phyloP scores from a whole-genome alignment of 139 green algal species.

The Chlamydomonas sp. region DNA sequence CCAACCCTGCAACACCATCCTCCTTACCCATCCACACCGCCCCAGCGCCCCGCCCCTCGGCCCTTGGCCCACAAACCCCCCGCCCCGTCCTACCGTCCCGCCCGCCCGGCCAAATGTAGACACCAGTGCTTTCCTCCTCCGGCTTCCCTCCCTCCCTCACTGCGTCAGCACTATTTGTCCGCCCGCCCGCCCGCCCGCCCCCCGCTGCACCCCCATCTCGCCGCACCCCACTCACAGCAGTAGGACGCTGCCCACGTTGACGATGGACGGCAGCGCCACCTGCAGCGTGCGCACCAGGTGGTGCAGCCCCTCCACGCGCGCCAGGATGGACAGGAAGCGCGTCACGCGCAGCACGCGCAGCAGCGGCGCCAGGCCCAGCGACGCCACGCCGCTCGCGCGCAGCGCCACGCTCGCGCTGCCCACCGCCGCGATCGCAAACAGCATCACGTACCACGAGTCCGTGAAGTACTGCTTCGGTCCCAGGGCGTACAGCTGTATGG shows the following conservation, averaged over 20 bases:
- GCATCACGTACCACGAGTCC: conserved; percentile 56
- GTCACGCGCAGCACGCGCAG: conserved; percentile 74
- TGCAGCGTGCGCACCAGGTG: conserved; percentile 76
- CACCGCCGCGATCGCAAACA: neutral
- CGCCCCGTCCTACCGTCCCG: too few relatives aligned
- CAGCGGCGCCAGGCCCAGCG: conserved; percentile 63
- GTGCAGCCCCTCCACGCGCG: neutral
- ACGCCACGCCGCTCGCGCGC: conserved; percentile 34
- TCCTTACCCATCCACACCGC: too few relatives aligned
- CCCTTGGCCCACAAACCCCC: too few relatives aligned
- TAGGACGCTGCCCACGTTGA: neutral
- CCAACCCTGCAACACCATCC: too few relatives aligned
- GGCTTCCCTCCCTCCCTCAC: too few relatives aligned
- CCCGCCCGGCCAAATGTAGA: too few relatives aligned
- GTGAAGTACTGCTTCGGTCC: conserved; percentile 7
- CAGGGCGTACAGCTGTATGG: conserved; percentile 57
- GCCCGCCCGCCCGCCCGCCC: too few relatives aligned
- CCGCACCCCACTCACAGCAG: neutral
- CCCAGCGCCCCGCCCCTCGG: too few relatives aligned
- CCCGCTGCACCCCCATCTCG: neutral
- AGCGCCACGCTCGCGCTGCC: conserved; percentile 36
- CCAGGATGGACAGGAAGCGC: conserved; percentile 64
- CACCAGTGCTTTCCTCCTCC: too few relatives aligned
- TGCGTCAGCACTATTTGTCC: too few relatives aligned
- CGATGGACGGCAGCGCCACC: conserved; percentile 73